phyloP scores from a whole-genome alignment of 2,329 filamentous ascomycete species.

The Cladosporium sp. region DNA sequence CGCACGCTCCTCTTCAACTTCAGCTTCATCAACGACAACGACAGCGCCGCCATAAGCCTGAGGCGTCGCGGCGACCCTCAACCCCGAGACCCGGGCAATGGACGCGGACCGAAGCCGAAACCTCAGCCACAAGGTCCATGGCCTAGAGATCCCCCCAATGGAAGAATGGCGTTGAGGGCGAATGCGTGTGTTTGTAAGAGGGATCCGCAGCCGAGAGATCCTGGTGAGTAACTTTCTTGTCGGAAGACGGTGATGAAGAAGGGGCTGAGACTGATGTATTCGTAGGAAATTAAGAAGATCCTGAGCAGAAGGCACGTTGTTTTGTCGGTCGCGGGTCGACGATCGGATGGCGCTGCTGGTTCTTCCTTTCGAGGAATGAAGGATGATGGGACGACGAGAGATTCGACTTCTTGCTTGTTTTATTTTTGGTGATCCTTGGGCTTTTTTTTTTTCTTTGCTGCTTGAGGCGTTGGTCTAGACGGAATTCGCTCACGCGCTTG shows the following conservation, averaged over 20 bases:
- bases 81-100: conserved; percentile 15
- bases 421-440: background rate
- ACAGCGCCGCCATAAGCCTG: background rate
- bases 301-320: background rate
- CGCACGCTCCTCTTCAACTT: background rate
- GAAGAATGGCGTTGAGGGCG: background rate
- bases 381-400: no score
- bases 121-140: background rate
- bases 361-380: no score
- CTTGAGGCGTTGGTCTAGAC: no score
- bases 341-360: no score
- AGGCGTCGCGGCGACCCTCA: conserved; percentile 9
- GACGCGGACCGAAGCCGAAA: background rate
- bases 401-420: no score
- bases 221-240: conserved; percentile 12
- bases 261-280: background rate
- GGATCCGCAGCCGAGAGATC: conserved; percentile 18
- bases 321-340: background rate
- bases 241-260: no score
- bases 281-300: background rate
- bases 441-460: no score
- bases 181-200: background rate
- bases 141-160: conserved; percentile 7
- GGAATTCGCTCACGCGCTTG: no score
- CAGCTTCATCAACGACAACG: no score